Evolutionary conservation across 495 filamentous ascomycete genomes (phyloP), one percentile per base, ranked within the genome.

Genomic region (Aspergillus panamensis): DNA sequence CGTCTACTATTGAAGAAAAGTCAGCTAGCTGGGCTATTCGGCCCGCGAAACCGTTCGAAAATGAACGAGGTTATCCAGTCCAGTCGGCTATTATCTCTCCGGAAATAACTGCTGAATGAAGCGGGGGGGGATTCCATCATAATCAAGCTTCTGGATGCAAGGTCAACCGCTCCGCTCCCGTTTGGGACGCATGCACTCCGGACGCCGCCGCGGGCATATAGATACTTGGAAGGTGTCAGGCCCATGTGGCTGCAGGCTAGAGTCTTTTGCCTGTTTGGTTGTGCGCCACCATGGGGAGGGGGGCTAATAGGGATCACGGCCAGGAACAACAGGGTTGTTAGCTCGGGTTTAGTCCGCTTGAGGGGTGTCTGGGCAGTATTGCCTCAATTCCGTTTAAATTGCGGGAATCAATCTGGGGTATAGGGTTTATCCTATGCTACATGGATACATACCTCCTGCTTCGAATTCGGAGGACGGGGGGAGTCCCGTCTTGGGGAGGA

Each of bases 121-220:
- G 42, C 20, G 20, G 48, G 30, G 48, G 48, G 48, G 48, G 35
- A 51, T 35, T 14, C 33, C 12, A n/a, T n/a, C n/a, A n/a, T n/a
- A 12, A 51, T 51, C 35, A 51, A 51, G 48, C 48, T 51, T 51
- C 48, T 17, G 17, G n/a, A 19, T 35, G 3, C 17, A 33, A 29
- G n/a, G 17, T 16, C 2, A 16, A 12, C 13, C 17, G 10, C 48
- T 51, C 48, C 48, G 48, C 48, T 51, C 48, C 48, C 48, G 21
- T 51, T 51, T 51, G 25, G 48, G 30, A 33, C 35, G 32, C 12
- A 19, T 7, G 48, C 48, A 35, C 29, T 17, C 30, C 48, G 48
- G 7, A 51, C 20, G 48, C 29, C 48, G 48, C 30, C 29, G 14
- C 31, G 8, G 14, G n/a, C 8, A 25, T 51, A 44, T 17, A 44